Evolutionary conservation across 176 grass and related monocot genomes (phyloP).

Genomic region (Lolium perenne): DNA sequence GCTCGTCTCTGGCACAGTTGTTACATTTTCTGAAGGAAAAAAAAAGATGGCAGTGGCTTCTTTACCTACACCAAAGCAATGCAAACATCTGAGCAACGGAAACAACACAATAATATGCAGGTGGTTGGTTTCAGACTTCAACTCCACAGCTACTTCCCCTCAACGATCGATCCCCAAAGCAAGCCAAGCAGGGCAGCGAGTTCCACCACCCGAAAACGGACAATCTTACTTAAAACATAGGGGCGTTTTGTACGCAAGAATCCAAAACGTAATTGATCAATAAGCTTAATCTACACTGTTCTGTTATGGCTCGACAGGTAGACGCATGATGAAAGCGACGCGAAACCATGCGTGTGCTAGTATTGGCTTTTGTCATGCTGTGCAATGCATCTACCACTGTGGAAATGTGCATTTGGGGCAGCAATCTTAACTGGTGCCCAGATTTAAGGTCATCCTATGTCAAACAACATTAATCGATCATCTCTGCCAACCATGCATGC

Average conservation of each 20-base stretch:
- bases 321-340: constrained; percentile 39
- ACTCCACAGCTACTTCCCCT: constrained; percentile 31
- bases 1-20: too few species aligned
- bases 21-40: too few species aligned
- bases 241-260: constrained; percentile 30
- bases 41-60: too few species aligned
- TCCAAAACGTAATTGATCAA: background rate
- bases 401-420: constrained; percentile 27
- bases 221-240: background rate
- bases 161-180: constrained; percentile 6
- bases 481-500: constrained; percentile 6
- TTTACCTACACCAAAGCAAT: background rate
- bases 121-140: constrained; percentile 36
- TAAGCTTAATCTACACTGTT: background rate
- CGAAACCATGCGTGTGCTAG: background rate
- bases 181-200: constrained; percentile 11
- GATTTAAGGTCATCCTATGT: background rate
- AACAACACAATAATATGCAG: background rate
- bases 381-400: background rate
- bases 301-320: background rate
- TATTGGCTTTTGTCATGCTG: background rate
- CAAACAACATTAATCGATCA: constrained; percentile 20
- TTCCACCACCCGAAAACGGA: constrained; percentile 8
- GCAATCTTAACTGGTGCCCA: constrained; percentile 27
- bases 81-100: background rate